These are phyloP conservation scores for Schizochytrium sp. DNA, from an alignment of 108 stramenopile genomes.

Conservation along the genomic window DNA sequence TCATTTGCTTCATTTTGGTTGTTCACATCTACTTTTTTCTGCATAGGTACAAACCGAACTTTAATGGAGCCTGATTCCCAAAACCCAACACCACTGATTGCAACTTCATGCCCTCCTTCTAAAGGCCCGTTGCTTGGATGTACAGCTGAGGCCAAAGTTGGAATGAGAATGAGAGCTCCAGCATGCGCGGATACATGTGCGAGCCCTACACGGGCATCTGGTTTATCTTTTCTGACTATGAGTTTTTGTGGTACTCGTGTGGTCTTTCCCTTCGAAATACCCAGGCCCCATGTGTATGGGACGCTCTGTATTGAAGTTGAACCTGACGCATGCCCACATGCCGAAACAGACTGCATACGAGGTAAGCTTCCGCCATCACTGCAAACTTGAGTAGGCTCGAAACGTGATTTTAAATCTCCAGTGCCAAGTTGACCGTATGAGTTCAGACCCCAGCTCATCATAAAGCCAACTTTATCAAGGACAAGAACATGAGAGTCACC, in stretches of 20 bases:
- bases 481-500: too few species aligned
- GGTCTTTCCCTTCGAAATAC: neutral
- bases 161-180: neutral
- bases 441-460: too few species aligned
- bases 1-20: neutral
- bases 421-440: too few species aligned
- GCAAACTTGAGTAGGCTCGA: neutral
- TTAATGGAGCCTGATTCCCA: constrained; percentile 46
- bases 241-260: neutral
- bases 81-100: constrained; percentile 45
- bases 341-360: neutral
- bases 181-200: neutral
- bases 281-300: constrained; percentile 7
- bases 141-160: neutral
- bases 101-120: constrained; percentile 26
- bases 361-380: neutral
- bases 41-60: constrained; percentile 37
- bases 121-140: constrained; percentile 48
- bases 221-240: constrained; percentile 10
- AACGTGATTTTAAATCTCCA: neutral
- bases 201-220: neutral
- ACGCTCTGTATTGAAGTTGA: neutral
- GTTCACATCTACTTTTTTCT: neutral
- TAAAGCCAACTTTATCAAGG: too few species aligned
- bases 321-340: neutral